Base-by-base conservation (phyloP, 2,329 filamentous ascomycete genomes). In the Alternaria ventricosa region DNA sequence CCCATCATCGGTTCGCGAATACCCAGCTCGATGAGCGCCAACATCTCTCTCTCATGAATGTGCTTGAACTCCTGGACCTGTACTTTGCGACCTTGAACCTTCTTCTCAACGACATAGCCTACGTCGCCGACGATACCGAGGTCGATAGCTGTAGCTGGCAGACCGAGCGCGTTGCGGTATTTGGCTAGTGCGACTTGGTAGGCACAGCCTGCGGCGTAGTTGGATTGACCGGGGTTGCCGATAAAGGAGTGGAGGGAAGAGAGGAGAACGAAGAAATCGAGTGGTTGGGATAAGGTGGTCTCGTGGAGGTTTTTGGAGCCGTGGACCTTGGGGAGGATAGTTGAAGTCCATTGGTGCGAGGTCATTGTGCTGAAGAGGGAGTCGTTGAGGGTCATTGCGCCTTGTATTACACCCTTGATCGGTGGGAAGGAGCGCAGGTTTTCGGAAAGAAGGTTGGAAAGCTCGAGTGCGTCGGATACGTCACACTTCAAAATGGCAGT, bases 281-380 rank as follows among this genome's bases (percentile, higher is more conserved):
- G 46, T 1, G 64, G 51, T n/a, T 66, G 63, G 28, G 53, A 25
- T 1, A 45, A 6, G 0, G 51, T 55, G 1, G 28, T 25, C 15
- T 68, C 58, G 36, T 74, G 71, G 0, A 81, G 63, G 22, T 77
- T 75, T 54, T 73, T 70, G 0, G 76, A 74, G 1, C 80, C 80
- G 11, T 67, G 59, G 13, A 82, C 65, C 60, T 83, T 82, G 12
- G 71, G 66, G 0, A 45, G 50, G 9, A 67, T 55, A 11, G 60
- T 45, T 0, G 57, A 20, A 1, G 28, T 49, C 70, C 70, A 74
- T n/a, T 68, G 50, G 10, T 55, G 20, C 4, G 44, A 28, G 0
- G 59, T 65, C 69, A 71, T 72, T 36, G 61, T 66, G 6, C 46
- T 45, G 47, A 73, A 68, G 0, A 67, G 36, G 1, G 53, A 36